Evolutionary conservation across 1,284 basidiomycete species (phyloP), one percentile per base, ranked within the genome.

Genomic region (Wallemia ichthyophaga): DNA sequence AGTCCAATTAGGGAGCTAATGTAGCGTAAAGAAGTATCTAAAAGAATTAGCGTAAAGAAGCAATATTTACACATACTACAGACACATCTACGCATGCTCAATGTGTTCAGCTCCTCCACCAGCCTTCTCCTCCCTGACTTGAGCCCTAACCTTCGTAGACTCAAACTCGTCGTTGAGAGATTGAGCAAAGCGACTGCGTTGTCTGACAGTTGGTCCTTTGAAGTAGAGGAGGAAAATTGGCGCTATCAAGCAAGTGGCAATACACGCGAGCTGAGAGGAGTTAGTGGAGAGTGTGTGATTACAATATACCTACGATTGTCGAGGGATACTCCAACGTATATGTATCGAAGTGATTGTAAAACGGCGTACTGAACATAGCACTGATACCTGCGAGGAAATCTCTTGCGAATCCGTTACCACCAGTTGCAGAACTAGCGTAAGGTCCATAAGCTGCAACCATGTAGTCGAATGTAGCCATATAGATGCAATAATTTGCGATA

Each of bases 381-480:
- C 69, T 67, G 28, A 72, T 63, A 64, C 72, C 72, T 2, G 72
- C 71, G 1, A 73, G 63, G 62, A 71, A 63, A 56, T 68, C 66
- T 63, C 67, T 59, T 0, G 66, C 64, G 23, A 68, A 62, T 58
- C 65, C 67, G 61, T 68, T 67, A 21, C 67, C 67, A 27, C 67
- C 67, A 7, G 67, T 68, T 0, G 72, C 72, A 0, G 70, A 71
- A 2, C 71, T 69, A 3, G 67, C 64, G 62, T 72, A 73, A 0
- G 68, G 67, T 1, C 72, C 37, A 62, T 72, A 72, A 0, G 70
- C 68, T 0, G 66, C 66, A 15, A 71, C 64, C 68, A 71, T 68
- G 61, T 71, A 72, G 59, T 71, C 70, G 48, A 72, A 68, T 0
- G 70, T 71, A 0, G 67, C 65, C 63, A 68, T 64, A 60, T 67